These are phyloP conservation scores for Babesia microti DNA, from an alignment of 169 alveolate species.

Conservation along the genomic window DNA sequence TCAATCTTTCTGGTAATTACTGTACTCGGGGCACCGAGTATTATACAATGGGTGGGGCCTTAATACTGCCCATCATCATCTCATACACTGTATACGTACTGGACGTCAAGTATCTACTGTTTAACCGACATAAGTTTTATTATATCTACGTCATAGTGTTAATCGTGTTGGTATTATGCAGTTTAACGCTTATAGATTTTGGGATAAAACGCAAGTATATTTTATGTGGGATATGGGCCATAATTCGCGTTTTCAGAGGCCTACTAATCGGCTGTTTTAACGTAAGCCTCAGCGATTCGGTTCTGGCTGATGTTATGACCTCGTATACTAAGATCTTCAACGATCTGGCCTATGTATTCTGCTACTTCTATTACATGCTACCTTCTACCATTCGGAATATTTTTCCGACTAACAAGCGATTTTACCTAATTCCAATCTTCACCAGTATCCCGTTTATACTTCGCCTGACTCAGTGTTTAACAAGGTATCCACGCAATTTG, in stretches of 20 bases:
- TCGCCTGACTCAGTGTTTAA: too few species aligned
- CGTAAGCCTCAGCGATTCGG: slow-evolving; percentile 33
- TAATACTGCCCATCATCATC: too few species aligned
- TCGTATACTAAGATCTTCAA: slow-evolving; percentile 28
- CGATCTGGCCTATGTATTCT: slow-evolving; percentile 24
- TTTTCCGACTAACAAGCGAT: too few species aligned
- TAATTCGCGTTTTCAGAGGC: slow-evolving; percentile 16
- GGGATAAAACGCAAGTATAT: slow-evolving; percentile 34
- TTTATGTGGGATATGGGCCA: slow-evolving; percentile 10
- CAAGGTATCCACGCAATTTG: too few species aligned
- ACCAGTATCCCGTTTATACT: too few species aligned
- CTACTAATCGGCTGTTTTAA: slow-evolving; percentile 29
- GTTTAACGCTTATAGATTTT: slow-evolving; percentile 12
- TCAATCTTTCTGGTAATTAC: too few species aligned
- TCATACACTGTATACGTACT: too few species aligned
- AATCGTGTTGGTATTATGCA: slow-evolving; percentile 3
- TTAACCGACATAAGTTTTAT: too few species aligned
- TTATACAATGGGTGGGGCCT: too few species aligned
- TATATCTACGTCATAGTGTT: slow-evolving; percentile 17
- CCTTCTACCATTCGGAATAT: slow-evolving; percentile 3
- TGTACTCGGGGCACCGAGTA: too few species aligned
- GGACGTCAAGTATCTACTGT: too few species aligned
- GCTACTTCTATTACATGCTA: slow-evolving; percentile 15
- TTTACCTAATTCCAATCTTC: too few species aligned
- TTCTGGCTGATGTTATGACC: slow-evolving; percentile 41